A percentile compares a stretch with the other conserved stretches of the same genome.
phyloP scores from a whole-genome alignment of 225 moss, liverwort and hornwort species.

The Sphagnum tenellum region DNA sequence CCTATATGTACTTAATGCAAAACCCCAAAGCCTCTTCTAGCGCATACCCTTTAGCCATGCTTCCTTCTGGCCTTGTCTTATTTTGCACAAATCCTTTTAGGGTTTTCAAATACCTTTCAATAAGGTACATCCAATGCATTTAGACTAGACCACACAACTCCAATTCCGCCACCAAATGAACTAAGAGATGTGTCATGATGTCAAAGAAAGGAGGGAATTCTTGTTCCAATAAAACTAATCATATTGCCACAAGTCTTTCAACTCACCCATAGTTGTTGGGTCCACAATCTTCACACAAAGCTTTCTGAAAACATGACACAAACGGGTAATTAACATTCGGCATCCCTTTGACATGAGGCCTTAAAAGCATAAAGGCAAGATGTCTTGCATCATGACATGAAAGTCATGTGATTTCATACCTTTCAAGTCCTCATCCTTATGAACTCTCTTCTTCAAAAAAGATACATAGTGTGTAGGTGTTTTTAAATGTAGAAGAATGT shows the following conservation, averaged over 20 bases:
- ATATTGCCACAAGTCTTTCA: neutral
- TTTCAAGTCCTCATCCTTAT: too few relatives aligned
- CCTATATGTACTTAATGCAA: neutral
- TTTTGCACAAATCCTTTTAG: constrained; percentile 4
- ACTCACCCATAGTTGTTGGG: neutral
- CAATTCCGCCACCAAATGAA: constrained; percentile 2
- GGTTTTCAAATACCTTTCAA: constrained; percentile 1
- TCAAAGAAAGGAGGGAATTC: constrained; percentile 2
- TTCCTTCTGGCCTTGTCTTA: neutral
- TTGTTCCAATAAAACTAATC: neutral
- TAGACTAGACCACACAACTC: neutral
- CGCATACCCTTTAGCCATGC: neutral
- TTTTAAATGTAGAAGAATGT: too few relatives aligned
- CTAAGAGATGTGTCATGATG: too few relatives aligned
- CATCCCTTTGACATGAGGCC: neutral
- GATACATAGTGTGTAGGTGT: too few relatives aligned
- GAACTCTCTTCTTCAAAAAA: too few relatives aligned
- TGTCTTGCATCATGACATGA: too few relatives aligned
- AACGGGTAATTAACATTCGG: neutral
- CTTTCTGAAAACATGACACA: neutral
- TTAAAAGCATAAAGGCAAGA: too few relatives aligned
- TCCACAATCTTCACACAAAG: neutral
- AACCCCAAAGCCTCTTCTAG: neutral
- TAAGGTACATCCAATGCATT: constrained; percentile 2
- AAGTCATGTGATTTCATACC: too few relatives aligned